Percentiles rank a stretch among this genome's conserved stretches.
Evolutionary conservation across 257 asterid species (phyloP).

Genomic region (Coffea canephora): DNA sequence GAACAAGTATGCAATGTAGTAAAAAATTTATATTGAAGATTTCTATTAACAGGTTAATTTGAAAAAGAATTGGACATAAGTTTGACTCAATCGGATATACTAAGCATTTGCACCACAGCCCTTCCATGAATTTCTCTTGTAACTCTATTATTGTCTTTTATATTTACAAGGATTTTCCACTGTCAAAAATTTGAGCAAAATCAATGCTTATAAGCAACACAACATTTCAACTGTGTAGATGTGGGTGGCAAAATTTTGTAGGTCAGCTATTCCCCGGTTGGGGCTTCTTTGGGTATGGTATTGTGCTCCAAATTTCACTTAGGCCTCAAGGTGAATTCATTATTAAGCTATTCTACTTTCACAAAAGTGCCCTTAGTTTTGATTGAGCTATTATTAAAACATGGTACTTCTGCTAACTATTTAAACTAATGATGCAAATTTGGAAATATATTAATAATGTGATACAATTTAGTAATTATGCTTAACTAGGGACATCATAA

Average conservation of each 20-base stretch:
- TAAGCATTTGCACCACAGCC: too few species aligned
- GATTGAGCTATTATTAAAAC: too few species aligned
- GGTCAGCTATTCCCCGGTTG: conserved; percentile 60
- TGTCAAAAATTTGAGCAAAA: neutral
- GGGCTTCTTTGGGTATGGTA: conserved; percentile 52
- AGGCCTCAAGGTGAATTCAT: conserved; percentile 41
- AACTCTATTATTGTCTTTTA: too few species aligned
- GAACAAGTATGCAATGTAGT: too few species aligned
- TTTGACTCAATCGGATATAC: too few species aligned
- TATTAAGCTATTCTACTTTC: neutral
- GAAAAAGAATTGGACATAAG: too few species aligned
- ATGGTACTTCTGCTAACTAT: neutral
- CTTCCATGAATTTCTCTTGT: too few species aligned
- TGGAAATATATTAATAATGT: too few species aligned
- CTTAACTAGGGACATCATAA: neutral
- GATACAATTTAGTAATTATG: too few species aligned
- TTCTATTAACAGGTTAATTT: too few species aligned
- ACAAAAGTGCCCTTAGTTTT: neutral
- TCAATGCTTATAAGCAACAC: neutral
- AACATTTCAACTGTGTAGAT: conserved; percentile 28
- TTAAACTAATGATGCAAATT: neutral
- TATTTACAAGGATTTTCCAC: neutral
- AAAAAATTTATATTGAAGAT: too few species aligned
- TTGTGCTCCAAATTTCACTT: conserved; percentile 41
- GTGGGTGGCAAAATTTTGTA: conserved; percentile 74